phyloP scores from a whole-genome alignment of 306 rosid species.

The Quercus gilva region DNA sequence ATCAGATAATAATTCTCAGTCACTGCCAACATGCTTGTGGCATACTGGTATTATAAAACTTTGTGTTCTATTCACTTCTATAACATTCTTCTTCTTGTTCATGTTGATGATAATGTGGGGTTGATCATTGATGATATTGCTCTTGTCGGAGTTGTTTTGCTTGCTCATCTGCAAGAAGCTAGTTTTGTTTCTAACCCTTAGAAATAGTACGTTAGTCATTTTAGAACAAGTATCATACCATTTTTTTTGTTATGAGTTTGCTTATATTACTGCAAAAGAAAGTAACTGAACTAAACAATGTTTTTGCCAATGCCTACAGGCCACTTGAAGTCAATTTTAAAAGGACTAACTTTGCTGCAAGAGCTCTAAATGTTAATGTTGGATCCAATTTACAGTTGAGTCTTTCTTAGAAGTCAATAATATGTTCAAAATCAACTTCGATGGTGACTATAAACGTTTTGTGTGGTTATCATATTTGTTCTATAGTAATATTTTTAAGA shows the following conservation, averaged over 20 bases:
- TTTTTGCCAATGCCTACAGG: no score
- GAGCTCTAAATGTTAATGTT: not conserved
- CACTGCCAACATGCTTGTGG: not conserved
- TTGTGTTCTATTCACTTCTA: not conserved
- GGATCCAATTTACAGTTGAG: not conserved
- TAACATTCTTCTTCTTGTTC: constrained; percentile 17
- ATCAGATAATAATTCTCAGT: constrained; percentile 11
- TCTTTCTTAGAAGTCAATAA: not conserved
- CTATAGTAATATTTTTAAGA: not conserved
- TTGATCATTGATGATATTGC: constrained; percentile 7
- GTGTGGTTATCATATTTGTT: not conserved
- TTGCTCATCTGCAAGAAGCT: constrained; percentile 18
- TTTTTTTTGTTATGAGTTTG: not conserved
- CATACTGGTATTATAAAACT: not conserved
- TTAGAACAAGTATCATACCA: not conserved
- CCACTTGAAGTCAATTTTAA: not conserved
- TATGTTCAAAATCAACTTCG: not conserved
- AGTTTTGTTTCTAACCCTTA: not conserved
- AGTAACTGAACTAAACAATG: no score
- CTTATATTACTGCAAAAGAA: no score
- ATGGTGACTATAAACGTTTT: not conserved
- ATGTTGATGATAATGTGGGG: constrained; percentile 3
- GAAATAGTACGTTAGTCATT: not conserved
- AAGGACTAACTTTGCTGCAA: not conserved
- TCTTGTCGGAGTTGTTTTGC: constrained; percentile 11